A percentile compares a stretch with the other conserved stretches of the same genome.
Conservation (phyloP, 1,284 basidiomycete genomes). For the Erythrobasidium hasegawianum region DNA sequence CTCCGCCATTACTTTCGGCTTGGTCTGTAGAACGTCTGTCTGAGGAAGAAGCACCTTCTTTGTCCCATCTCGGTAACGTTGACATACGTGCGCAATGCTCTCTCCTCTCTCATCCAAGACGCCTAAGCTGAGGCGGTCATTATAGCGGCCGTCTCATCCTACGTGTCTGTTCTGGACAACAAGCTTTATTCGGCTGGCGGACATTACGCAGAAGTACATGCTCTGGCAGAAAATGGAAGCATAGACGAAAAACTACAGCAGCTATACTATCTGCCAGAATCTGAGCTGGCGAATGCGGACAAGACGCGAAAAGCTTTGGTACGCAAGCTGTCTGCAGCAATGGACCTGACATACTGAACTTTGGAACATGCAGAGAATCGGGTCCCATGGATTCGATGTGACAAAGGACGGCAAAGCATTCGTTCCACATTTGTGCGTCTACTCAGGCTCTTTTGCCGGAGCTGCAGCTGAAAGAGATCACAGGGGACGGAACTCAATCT, state of each 20-base stretch:
- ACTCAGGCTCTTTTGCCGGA: background rate
- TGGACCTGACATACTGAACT: too few species aligned
- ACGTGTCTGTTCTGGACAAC: slow-evolving; percentile 44
- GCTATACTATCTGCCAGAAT: slow-evolving; percentile 39
- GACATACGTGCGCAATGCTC: background rate
- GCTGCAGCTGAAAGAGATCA: slow-evolving; percentile 6
- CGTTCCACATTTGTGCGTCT: slow-evolving; percentile 47
- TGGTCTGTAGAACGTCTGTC: slow-evolving; percentile 44
- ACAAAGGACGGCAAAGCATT: slow-evolving; percentile 40
- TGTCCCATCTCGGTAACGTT: background rate
- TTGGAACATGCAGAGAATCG: slow-evolving; percentile 42
- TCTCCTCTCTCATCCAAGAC: background rate
- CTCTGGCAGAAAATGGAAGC: slow-evolving; percentile 36
- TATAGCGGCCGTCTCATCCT: slow-evolving; percentile 43
- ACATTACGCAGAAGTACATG: slow-evolving; percentile 47
- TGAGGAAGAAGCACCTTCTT: slow-evolving; percentile 26
- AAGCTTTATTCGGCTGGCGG: slow-evolving; percentile 51
- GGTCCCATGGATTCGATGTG: slow-evolving; percentile 43
- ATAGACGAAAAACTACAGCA: slow-evolving; percentile 42
- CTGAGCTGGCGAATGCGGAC: slow-evolving; percentile 41
- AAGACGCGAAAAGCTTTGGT: slow-evolving; percentile 43
- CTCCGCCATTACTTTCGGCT: slow-evolving; percentile 41
- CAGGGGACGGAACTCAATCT: slow-evolving; percentile 51
- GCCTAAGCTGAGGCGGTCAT: background rate
- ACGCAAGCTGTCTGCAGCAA: too few species aligned